phyloP scores from a whole-genome alignment of 306 rosid species.

The Mimosa pudica region DNA sequence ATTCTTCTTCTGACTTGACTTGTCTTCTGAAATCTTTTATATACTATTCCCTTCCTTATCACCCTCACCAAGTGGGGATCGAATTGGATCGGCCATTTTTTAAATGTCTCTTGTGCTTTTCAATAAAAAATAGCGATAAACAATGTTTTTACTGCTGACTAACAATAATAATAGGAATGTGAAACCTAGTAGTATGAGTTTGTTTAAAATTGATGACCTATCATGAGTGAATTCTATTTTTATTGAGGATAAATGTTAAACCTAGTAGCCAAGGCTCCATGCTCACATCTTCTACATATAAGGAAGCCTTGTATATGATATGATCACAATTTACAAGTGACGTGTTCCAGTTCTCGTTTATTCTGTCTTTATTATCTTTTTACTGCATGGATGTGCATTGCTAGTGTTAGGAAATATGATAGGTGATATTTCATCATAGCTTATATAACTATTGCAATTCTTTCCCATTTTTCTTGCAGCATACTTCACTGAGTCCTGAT shows the following conservation, averaged over 20 bases:
- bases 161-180: background rate
- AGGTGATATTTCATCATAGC: background rate
- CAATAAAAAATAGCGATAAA: background rate
- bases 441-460: background rate
- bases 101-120: background rate
- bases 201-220: background rate
- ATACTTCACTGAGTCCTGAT: constrained; percentile 80
- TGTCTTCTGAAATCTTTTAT: background rate
- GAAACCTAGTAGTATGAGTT: background rate
- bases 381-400: background rate
- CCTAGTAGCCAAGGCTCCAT: background rate
- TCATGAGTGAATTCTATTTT: constrained; percentile 3
- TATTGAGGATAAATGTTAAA: background rate
- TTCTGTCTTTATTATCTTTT: background rate
- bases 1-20: background rate
- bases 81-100: background rate
- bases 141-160: background rate
- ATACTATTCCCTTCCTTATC: background rate
- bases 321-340: background rate
- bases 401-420: background rate
- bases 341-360: background rate
- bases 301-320: background rate
- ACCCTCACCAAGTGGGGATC: no score
- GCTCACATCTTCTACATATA: background rate
- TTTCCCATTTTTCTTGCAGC: constrained; percentile 50